Conservation (phyloP, 1,284 basidiomycete genomes). For the Trichosporon sp. region DNA sequence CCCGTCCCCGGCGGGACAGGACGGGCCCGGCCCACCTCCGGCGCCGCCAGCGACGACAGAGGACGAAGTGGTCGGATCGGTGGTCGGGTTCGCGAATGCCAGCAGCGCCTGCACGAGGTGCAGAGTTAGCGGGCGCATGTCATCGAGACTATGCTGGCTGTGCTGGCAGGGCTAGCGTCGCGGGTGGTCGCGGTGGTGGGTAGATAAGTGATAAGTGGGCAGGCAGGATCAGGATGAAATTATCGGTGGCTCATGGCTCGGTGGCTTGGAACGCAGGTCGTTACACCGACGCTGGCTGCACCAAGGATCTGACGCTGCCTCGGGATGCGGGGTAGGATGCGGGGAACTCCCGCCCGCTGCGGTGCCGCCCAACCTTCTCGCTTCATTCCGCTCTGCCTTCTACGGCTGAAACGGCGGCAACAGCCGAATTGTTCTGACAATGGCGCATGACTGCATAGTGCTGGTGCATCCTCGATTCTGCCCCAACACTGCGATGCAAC, state of each 20-base stretch:
- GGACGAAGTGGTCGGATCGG: background rate
- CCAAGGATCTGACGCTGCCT: background rate
- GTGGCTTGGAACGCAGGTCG: background rate
- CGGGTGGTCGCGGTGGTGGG: background rate
- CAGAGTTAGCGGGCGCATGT: constrained; percentile 23
- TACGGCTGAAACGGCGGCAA: constrained; percentile 1
- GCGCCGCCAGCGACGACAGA: background rate
- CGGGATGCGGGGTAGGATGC: constrained; percentile 11
- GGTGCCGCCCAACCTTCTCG: background rate
- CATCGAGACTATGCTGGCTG: constrained; percentile 3
- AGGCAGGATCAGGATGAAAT: background rate
- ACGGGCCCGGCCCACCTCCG: background rate
- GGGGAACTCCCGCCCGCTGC: constrained; percentile 3
- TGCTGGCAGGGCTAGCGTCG: background rate
- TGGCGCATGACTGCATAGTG: background rate
- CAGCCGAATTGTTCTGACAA: background rate
- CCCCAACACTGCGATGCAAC: background rate
- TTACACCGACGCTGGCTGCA: background rate
- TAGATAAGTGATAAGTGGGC: constrained; percentile 4
- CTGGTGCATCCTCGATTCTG: background rate
- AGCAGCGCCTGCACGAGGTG: constrained; percentile 24
- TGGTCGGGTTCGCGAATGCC: constrained; percentile 9
- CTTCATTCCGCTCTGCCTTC: constrained; percentile 5
- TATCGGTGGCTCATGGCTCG: constrained; percentile 1
- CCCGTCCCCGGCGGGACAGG: background rate